Percentiles rank a stretch among this genome's conserved stretches.
phyloP scores from a whole-genome alignment of 140 eudicot genomes.

The Cichorium intybus region DNA sequence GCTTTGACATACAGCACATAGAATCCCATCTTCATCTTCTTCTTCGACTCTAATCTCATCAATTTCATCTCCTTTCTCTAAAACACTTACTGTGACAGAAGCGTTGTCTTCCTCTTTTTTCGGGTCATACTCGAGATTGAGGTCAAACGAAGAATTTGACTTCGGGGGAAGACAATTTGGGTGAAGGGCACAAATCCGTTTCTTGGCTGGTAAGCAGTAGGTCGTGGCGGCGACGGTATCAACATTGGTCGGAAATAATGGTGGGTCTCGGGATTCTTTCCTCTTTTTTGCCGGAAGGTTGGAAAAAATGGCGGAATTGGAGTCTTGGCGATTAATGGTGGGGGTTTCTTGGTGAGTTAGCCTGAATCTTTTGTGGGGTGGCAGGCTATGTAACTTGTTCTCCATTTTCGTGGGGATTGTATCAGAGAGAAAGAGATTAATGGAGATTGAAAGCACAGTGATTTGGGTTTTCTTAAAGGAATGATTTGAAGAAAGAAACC shows the following conservation, averaged over 20 bases:
- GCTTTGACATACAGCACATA: conserved; percentile 76
- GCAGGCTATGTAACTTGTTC: conserved; percentile 47
- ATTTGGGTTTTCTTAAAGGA: conserved; percentile 10
- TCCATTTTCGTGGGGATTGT: conserved; percentile 37
- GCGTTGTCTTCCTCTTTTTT: conserved; percentile 1
- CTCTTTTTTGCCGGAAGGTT: conserved; percentile 77
- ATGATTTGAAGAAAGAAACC: conserved; percentile 9
- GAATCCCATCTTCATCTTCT: conserved; percentile 71
- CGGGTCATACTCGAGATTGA: conserved; percentile 55
- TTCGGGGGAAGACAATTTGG: conserved; percentile 23
- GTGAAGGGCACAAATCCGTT: conserved; percentile 58
- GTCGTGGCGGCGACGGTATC: conserved; percentile 21
- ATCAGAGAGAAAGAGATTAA: conserved; percentile 9
- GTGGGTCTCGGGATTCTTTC: conserved; percentile 29
- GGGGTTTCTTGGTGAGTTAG: conserved; percentile 39
- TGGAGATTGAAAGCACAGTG: background rate
- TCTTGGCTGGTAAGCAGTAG: conserved; percentile 71
- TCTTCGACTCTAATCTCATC: conserved; percentile 3
- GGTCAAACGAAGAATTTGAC: conserved; percentile 46
- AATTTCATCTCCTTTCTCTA: background rate
- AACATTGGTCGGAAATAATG: conserved; percentile 18
- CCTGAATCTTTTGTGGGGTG: conserved; percentile 72
- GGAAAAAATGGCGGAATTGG: background rate
- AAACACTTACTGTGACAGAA: background rate
- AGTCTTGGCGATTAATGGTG: conserved; percentile 4